A percentile compares a stretch with the other conserved stretches of the same genome.
phyloP scores from a whole-genome alignment of 2,329 filamentous ascomycete genomes.

The Cercospora sp. region DNA sequence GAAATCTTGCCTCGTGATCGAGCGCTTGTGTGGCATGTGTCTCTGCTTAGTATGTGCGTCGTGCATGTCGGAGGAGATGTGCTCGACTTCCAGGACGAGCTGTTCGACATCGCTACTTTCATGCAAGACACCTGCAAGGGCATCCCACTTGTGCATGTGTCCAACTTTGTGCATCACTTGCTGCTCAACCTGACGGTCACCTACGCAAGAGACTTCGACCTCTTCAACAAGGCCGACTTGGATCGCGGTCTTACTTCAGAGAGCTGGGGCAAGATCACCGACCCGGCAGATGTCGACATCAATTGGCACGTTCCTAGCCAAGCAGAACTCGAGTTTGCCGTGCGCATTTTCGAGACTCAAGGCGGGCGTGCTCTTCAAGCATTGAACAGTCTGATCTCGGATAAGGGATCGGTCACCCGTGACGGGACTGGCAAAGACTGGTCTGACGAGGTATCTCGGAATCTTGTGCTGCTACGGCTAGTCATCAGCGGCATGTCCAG shows the following conservation, averaged over 20 bases:
- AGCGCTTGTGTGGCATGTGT: slow-evolving; percentile 93
- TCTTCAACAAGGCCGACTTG: slow-evolving; percentile 79
- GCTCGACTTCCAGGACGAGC: slow-evolving; percentile 80
- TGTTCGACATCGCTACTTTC: slow-evolving; percentile 87
- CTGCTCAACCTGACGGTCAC: slow-evolving; percentile 92
- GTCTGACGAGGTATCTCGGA: slow-evolving; percentile 93
- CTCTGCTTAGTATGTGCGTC: slow-evolving; percentile 95
- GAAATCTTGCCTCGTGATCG: slow-evolving; percentile 92
- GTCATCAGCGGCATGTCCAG: slow-evolving; percentile 86
- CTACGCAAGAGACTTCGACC: slow-evolving; percentile 83
- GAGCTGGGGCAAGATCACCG: slow-evolving; percentile 81
- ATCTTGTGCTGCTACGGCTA: slow-evolving; percentile 83
- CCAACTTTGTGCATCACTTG: slow-evolving; percentile 95
- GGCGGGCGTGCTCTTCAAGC: slow-evolving; percentile 72
- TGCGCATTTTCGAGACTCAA: slow-evolving; percentile 84
- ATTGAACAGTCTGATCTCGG: slow-evolving; percentile 75
- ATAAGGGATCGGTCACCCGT: slow-evolving; percentile 77
- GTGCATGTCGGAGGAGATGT: slow-evolving; percentile 93
- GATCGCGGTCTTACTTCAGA: slow-evolving; percentile 69
- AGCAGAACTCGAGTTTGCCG: slow-evolving; percentile 82
- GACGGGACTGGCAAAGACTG: slow-evolving; percentile 97
- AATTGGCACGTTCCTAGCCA: slow-evolving; percentile 85
- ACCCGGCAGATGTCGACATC: slow-evolving; percentile 75
- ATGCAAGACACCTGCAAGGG: slow-evolving; percentile 97
- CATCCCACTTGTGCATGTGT: slow-evolving; percentile 91